Conservation (phyloP, 73 alveolate species). For the Tetrahymena thermophila region DNA sequence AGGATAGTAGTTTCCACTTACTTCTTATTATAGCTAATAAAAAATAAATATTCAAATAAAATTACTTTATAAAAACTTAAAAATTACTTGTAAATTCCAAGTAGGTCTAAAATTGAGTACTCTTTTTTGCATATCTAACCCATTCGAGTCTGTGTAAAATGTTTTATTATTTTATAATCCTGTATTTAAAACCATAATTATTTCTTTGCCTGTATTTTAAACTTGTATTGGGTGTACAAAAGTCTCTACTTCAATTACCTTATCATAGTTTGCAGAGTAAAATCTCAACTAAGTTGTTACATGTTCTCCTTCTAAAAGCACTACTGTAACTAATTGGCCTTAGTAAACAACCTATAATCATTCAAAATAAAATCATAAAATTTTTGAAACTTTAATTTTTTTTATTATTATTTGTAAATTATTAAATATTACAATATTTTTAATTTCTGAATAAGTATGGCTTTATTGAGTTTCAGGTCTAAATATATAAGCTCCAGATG, state of each 20-base stretch:
- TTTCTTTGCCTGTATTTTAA: conserved; percentile 18
- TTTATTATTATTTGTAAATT: too few relatives aligned
- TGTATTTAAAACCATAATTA: conserved; percentile 9
- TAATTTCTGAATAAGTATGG: not conserved
- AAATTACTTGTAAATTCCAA: conserved; percentile 22
- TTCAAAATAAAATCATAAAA: not conserved
- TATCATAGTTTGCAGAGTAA: not conserved
- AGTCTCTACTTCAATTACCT: conserved; percentile 8
- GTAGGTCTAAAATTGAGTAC: conserved; percentile 55
- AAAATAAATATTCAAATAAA: not conserved
- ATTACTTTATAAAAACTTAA: not conserved
- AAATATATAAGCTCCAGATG: not conserved
- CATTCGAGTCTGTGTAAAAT: conserved; percentile 66
- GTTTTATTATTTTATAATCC: conserved; percentile 16
- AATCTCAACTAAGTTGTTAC: conserved; percentile 6
- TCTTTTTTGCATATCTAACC: conserved; percentile 55
- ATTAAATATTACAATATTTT: not conserved
- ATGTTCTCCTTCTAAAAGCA: conserved; percentile 7
- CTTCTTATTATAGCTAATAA: conserved; percentile 6
- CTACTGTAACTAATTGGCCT: conserved; percentile 8
- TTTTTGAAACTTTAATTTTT: not conserved
- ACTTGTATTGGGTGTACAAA: conserved; percentile 8
- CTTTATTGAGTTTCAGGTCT: not conserved
- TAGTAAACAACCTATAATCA: not conserved
- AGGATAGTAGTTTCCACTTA: conserved; percentile 64